These are phyloP conservation scores for Pelargonium fulgidum DNA, from an alignment of 441 rosid species.

Conservation along the genomic window DNA sequence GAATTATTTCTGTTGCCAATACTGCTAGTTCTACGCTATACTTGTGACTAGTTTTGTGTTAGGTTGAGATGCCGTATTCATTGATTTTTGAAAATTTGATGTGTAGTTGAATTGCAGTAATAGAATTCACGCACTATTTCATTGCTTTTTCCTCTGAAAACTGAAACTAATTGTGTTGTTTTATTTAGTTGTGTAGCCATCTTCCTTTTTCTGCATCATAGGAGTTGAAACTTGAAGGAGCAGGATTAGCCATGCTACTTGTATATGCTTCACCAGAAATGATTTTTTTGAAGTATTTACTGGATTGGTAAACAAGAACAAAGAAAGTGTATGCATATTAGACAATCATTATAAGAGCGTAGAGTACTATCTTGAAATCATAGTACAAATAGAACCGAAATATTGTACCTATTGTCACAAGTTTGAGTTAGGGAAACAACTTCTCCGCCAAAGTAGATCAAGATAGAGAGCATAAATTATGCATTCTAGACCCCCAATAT, in stretches of 20 bases:
- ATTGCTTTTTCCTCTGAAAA: neutral
- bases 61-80: neutral
- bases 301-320: neutral
- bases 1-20: neutral
- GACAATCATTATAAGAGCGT: neutral
- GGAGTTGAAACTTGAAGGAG: neutral
- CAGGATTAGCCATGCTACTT: neutral
- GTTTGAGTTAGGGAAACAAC: too few species aligned
- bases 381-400: too few species aligned
- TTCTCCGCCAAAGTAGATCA: too few species aligned
- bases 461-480: too few species aligned
- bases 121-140: neutral
- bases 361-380: neutral
- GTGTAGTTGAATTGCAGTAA: neutral
- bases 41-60: neutral
- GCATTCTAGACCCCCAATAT: too few species aligned
- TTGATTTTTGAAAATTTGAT: neutral
- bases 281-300: neutral
- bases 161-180: slow-evolving; percentile 3
- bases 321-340: neutral
- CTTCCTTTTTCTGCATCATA: slow-evolving; percentile 2
- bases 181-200: neutral
- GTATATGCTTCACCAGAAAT: neutral
- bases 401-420: too few species aligned
- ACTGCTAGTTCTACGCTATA: too few species aligned